Evolutionary conservation across 2,329 filamentous ascomycete genomes (phyloP).

Genomic region (Tolypocladium inflatum): DNA sequence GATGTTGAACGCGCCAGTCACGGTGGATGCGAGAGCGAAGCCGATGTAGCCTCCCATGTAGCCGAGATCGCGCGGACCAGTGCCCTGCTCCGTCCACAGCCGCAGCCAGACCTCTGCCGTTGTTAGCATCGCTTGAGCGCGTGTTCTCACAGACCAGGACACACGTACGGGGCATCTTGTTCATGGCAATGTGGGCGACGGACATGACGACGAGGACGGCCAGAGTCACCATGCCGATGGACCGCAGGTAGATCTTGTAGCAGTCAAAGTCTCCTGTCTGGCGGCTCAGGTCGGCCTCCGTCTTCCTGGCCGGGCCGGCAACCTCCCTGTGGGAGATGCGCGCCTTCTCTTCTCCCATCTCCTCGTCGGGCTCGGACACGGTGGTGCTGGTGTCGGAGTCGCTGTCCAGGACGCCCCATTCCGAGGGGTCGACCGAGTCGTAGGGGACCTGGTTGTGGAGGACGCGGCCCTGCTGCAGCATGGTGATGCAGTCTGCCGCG

Average conservation of each 20-base stretch:
- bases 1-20: background rate
- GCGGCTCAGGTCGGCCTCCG: background rate
- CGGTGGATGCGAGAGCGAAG: background rate
- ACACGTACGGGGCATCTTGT: background rate
- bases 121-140: background rate
- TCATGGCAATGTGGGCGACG: background rate
- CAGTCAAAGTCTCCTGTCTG: background rate
- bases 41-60: background rate
- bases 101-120: background rate
- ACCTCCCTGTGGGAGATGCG: background rate
- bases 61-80: background rate
- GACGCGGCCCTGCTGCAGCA: constrained; percentile 11
- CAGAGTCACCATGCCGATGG: background rate
- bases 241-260: background rate
- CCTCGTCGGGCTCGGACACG: background rate
- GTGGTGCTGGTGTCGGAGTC: background rate
- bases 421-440: constrained; percentile 4
- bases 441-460: constrained; percentile 14
- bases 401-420: background rate
- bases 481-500: constrained; percentile 14
- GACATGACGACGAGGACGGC: background rate
- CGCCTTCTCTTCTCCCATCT: background rate
- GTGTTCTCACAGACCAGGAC: too few species aligned
- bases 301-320: background rate
- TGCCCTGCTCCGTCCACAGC: background rate